phyloP scores from a whole-genome alignment of 805 yeast genomes.

The Cyberlindnera xishuangbannaensis region DNA sequence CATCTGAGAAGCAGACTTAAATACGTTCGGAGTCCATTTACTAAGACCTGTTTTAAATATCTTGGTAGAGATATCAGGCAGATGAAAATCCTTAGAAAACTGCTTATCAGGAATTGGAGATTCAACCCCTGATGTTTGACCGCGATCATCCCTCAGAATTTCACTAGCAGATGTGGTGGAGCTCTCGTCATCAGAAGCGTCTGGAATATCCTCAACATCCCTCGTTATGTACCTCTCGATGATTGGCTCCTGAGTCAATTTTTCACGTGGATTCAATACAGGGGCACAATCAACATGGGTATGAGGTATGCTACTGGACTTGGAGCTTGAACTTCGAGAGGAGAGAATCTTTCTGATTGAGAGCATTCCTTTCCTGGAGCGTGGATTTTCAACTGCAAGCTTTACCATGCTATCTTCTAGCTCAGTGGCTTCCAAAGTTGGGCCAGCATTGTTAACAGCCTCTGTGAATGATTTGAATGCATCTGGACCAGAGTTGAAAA shows the following conservation, averaged over 20 bases:
- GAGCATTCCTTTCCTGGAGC: slow-evolving; percentile 1
- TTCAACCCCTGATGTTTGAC: neutral
- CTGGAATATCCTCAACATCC: slow-evolving; percentile 13
- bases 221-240: slow-evolving; percentile 14
- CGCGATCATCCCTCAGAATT: neutral
- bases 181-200: neutral
- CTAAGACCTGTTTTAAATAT: slow-evolving; percentile 8
- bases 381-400: slow-evolving; percentile 1
- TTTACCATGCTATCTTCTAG: slow-evolving; percentile 9
- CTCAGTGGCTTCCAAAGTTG: neutral
- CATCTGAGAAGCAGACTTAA: slow-evolving; percentile 31
- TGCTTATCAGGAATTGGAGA: slow-evolving; percentile 4
- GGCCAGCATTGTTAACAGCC: slow-evolving; percentile 24
- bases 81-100: neutral
- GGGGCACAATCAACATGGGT: too few relatives aligned
- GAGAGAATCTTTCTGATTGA: neutral
- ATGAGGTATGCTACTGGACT: neutral
- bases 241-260: slow-evolving; percentile 13
- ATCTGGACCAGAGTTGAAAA: slow-evolving; percentile 47
- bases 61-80: slow-evolving; percentile 6
- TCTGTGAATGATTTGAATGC: slow-evolving; percentile 36
- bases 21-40: slow-evolving; percentile 19
- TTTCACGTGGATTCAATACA: neutral
- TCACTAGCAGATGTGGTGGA: neutral
- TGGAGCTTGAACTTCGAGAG: neutral